Conservation (phyloP, 495 filamentous ascomycete genomes). For the Endocarpon pusillum region DNA sequence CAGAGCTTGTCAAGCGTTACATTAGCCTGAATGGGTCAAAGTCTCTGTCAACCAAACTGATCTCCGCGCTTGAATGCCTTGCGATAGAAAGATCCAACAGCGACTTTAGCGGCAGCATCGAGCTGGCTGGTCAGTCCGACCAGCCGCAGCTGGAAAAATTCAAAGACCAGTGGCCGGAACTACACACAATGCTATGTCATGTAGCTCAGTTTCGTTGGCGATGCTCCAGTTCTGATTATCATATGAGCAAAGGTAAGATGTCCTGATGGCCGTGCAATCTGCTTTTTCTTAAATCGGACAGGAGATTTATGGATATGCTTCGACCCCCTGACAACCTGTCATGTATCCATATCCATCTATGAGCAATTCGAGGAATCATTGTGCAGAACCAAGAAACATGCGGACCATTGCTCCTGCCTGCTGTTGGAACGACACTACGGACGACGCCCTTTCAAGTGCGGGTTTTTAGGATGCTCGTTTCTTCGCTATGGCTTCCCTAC, state of each 20-base stretch:
- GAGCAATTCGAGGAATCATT: conserved; percentile 3
- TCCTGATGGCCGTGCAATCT: not conserved
- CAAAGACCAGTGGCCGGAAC: conserved; percentile 1
- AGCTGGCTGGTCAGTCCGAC: not conserved
- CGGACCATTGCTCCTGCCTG: conserved; percentile 4
- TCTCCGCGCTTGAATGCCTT: conserved; percentile 4
- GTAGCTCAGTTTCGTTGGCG: not conserved
- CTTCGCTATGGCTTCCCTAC: conserved; percentile 8
- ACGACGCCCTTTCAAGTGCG: conserved; percentile 9
- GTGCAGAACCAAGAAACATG: not conserved
- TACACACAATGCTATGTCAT: not conserved
- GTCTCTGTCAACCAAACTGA: conserved; percentile 5
- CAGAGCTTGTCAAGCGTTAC: conserved; percentile 6
- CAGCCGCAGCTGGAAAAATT: not conserved
- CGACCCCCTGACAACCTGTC: conserved; percentile 8
- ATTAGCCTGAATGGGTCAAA: conserved; percentile 1
- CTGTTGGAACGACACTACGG: conserved; percentile 5
- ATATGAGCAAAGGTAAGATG: not conserved
- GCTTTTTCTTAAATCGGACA: not conserved
- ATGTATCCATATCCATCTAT: conserved; percentile 5
- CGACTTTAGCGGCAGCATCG: conserved; percentile 2
- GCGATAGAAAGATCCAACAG: conserved; percentile 1
- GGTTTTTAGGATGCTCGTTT: conserved; percentile 7
- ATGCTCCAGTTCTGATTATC: not conserved
- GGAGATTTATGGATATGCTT: not conserved